Evolutionary conservation across 208 protist species (phyloP), one percentile per base, ranked within the genome.

Genomic region (Trypanosomatidae sp.): DNA sequence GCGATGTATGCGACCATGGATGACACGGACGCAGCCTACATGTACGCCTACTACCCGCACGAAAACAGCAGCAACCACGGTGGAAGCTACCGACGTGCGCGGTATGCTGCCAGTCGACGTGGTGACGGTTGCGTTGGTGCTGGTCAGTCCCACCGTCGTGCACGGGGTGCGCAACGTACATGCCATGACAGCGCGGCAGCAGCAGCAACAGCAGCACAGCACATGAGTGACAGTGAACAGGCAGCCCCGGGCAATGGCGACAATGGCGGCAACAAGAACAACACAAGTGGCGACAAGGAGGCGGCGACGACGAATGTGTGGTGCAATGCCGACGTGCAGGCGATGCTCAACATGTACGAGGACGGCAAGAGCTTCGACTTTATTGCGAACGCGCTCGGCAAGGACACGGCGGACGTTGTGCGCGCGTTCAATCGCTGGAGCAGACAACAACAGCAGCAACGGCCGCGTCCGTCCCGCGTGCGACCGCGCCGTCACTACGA

Each of bases 351-450:
- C 50, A 92, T 92, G 84, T 92, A 92, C 49, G 72, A 87, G 50
- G 84, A 92, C 48, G 84, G 84, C 8, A 88, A 87, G 44, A 92
- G 84, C 53, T 92, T 92, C 47, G 84, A 92, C 8, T 92, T 92
- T 58, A 92, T 92, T 59, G 79, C 71, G 8, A 88, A 92, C 52
- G 84, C 84, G 2, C 59, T 92, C 6, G 73, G 75, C 26, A 88
- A 88, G 41, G 32, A 62, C 20, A 64, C 51, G n/a, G 40, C 49
- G 3, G 58, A 71, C 16, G 84, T 88, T 8, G 45, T 87, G 25
- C 59, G 62, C 32, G 76, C 86, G 58, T 92, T 92, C 61, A 92
- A 92, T 51, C 64, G 65, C 10, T 92, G 78, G 76, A 84, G 70
- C 33, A 60, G 66, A 6, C 75, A 78, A n/a, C n/a, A n/a, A n/a